phyloP scores from a whole-genome alignment of 495 filamentous ascomycete species.

The Neurospora sp. region DNA sequence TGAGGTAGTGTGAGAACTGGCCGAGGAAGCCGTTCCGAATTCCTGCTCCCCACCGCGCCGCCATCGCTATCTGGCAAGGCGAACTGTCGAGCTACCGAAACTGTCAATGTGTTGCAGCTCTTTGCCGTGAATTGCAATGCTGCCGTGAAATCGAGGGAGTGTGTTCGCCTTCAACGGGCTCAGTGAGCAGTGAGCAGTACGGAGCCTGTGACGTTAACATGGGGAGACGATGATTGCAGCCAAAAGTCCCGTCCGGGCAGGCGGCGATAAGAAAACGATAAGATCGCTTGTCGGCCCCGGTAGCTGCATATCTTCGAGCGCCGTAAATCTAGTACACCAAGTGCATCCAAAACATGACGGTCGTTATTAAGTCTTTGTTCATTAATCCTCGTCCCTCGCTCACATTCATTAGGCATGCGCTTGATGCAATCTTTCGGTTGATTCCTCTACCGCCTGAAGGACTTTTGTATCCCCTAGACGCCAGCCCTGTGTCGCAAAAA shows the following conservation, averaged over 20 bases:
- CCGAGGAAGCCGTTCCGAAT: conserved; percentile 19
- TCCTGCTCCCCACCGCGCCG: conserved; percentile 25
- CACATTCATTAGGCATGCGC: neutral
- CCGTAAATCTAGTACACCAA: neutral
- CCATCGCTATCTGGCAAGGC: neutral
- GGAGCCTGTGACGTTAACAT: neutral
- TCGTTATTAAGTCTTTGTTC: neutral
- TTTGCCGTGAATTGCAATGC: neutral
- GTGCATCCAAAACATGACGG: neutral
- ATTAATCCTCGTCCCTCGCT: neutral
- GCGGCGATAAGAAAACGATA: neutral
- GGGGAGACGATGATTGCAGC: neutral
- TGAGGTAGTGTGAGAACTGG: conserved; percentile 33
- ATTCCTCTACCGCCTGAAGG: conserved; percentile 9
- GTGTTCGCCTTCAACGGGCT: neutral
- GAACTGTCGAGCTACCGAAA: neutral
- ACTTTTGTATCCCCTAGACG: conserved; percentile 12
- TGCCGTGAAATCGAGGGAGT: neutral
- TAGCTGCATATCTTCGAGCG: neutral
- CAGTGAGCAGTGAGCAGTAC: neutral
- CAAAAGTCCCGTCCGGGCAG: neutral
- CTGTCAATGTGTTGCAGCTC: neutral
- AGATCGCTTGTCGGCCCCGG: neutral
- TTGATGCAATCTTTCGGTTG: neutral
- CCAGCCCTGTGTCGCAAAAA: conserved; percentile 6